A percentile compares a stretch with the other conserved stretches of the same genome.
phyloP scores from a whole-genome alignment of 768 basidiomycete genomes.

The Agrocybe chaxingu region DNA sequence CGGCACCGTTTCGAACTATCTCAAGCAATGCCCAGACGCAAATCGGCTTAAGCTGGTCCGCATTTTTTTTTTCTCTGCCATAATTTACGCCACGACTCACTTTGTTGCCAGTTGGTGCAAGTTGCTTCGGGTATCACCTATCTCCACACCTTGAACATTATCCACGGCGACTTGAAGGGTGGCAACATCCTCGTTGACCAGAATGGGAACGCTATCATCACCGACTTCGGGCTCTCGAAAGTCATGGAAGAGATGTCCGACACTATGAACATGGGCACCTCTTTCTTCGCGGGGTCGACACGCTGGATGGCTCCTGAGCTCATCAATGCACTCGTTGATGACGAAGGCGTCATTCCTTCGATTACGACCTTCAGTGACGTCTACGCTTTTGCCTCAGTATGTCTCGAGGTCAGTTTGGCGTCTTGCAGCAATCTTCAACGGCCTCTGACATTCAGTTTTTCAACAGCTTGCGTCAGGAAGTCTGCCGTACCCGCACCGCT shows the following conservation, averaged over 20 bases:
- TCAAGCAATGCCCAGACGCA: conserved; percentile 36
- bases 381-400: conserved; percentile 59
- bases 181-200: conserved; percentile 57
- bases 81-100: neutral
- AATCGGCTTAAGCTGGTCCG: conserved; percentile 49
- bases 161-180: conserved; percentile 64
- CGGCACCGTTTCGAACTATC: conserved; percentile 50
- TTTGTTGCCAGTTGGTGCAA: conserved; percentile 39
- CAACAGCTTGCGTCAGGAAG: conserved; percentile 47
- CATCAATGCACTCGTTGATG: conserved; percentile 46
- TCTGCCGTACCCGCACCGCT: conserved; percentile 49
- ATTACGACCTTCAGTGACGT: conserved; percentile 55
- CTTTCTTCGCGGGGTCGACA: conserved; percentile 45
- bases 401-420: conserved; percentile 45
- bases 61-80: conserved; percentile 1
- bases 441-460: neutral
- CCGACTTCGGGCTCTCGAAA: conserved; percentile 61
- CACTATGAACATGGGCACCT: conserved; percentile 33
- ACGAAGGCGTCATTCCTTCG: conserved; percentile 36
- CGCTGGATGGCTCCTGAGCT: conserved; percentile 62
- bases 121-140: conserved; percentile 57
- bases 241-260: conserved; percentile 50
- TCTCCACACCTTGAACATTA: conserved; percentile 51
- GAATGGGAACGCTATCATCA: conserved; percentile 49
- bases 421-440: neutral